Evolutionary conservation across 2,329 filamentous ascomycete species (phyloP).

Genomic region (Tolypocladium amazonense): DNA sequence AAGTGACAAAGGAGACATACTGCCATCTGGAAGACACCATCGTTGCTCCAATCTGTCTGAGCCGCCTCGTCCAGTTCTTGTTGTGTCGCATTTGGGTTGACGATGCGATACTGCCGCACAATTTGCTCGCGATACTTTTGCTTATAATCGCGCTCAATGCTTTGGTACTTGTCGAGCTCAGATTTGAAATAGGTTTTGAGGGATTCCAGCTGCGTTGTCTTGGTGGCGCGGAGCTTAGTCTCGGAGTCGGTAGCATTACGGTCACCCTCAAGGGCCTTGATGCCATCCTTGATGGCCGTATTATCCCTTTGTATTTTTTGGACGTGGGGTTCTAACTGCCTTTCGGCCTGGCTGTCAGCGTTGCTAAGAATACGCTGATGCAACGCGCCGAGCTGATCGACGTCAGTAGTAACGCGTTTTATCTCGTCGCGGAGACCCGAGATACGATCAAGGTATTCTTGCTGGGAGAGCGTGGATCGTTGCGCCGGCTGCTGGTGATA

Average conservation of each 20-base stretch:
- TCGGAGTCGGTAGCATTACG: conserved; percentile 38
- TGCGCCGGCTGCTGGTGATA: conserved; percentile 15
- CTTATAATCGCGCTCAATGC: conserved; percentile 61
- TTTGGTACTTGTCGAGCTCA: conserved; percentile 59
- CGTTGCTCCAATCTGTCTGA: conserved; percentile 62
- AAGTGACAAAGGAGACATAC: conserved; percentile 37
- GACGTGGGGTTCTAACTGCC: conserved; percentile 56
- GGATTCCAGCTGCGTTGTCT: conserved; percentile 57
- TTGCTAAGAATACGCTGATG: conserved; percentile 64
- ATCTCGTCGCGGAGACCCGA: conserved; percentile 58
- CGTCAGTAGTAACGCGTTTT: conserved; percentile 51
- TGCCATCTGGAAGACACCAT: conserved; percentile 74
- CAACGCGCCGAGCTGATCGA: conserved; percentile 56
- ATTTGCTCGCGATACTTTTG: conserved; percentile 68
- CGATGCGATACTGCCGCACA: conserved; percentile 68
- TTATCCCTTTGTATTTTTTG: conserved; percentile 62
- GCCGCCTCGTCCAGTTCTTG: conserved; percentile 59
- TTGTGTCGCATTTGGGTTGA: conserved; percentile 71
- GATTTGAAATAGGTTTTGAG: conserved; percentile 64
- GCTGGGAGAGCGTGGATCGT: conserved; percentile 38
- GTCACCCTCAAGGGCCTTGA: conserved; percentile 66
- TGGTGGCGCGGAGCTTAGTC: conserved; percentile 48
- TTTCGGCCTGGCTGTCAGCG: conserved; percentile 43
- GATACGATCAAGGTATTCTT: conserved; percentile 60
- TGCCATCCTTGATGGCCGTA: conserved; percentile 67